phyloP scores from a whole-genome alignment of 176 grass and related monocot species.

The Hordeum marinum region DNA sequence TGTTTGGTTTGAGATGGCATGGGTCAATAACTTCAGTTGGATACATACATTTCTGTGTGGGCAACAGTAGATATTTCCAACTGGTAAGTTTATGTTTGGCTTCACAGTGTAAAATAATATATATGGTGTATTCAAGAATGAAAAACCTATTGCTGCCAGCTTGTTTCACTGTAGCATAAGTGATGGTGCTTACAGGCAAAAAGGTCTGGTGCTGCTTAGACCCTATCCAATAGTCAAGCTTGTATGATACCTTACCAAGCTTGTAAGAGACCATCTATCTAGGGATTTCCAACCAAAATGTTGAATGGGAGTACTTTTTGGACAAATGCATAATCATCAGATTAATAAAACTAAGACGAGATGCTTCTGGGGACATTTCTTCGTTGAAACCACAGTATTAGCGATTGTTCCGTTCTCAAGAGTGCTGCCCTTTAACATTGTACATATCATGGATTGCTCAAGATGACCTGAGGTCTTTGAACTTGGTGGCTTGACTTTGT shows the following conservation, averaged over 20 bases:
- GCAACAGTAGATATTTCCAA: not conserved
- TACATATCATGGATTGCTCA: not conserved
- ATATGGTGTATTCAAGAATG: not conserved
- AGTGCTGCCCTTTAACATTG: not conserved
- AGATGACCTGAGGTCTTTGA: not conserved
- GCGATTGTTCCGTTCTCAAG: not conserved
- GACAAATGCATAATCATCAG: not conserved
- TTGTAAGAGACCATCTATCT: not conserved
- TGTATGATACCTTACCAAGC: not conserved
- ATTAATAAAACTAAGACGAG: not conserved
- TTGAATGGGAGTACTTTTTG: not conserved
- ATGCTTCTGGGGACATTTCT: slow-evolving; percentile 2
- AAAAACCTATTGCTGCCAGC: not conserved
- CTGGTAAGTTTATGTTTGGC: not conserved
- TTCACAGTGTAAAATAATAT: not conserved
- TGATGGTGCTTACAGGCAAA: not conserved
- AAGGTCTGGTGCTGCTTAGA: not conserved
- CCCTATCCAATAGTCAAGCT: not conserved
- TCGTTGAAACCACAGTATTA: not conserved
- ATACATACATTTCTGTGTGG: not conserved
- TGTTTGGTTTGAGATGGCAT: slow-evolving; percentile 1
- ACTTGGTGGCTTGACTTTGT: not conserved
- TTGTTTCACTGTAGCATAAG: not conserved
- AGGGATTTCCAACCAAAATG: not conserved
- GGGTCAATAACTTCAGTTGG: not conserved